These are phyloP conservation scores for Limonium bicolor DNA, from an alignment of 148 eudicot species.

Conservation along the genomic window DNA sequence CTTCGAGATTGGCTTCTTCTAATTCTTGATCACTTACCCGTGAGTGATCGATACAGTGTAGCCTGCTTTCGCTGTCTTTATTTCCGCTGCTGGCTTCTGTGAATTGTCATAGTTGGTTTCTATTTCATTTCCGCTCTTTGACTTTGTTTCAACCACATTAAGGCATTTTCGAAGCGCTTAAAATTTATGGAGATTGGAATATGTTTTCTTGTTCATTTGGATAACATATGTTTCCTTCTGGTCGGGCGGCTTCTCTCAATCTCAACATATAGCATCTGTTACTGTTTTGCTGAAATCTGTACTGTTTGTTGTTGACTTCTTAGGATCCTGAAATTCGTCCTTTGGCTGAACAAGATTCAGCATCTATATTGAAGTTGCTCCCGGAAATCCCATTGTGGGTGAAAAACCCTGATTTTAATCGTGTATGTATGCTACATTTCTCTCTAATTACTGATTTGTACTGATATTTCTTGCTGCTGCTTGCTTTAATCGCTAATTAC, in stretches of 20 bases:
- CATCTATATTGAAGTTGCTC: conserved; percentile 34
- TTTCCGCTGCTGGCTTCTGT: too few species aligned
- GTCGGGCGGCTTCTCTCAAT: too few species aligned
- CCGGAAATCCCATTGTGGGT: conserved; percentile 93
- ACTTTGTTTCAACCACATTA: too few species aligned
- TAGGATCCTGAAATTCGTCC: conserved; percentile 78
- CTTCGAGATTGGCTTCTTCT: too few species aligned
- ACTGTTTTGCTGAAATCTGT: too few species aligned
- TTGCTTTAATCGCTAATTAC: background rate
- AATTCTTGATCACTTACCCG: too few species aligned
- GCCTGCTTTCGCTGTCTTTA: background rate
- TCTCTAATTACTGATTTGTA: background rate
- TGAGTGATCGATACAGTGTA: too few species aligned
- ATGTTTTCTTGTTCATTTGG: background rate
- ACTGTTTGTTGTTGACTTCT: conserved; percentile 2
- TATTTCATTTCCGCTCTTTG: too few species aligned
- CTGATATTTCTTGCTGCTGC: background rate
- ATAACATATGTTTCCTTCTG: background rate
- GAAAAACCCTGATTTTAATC: conserved; percentile 84
- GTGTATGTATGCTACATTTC: conserved; percentile 25
- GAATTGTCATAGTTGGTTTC: too few species aligned
- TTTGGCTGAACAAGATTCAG: conserved; percentile 51
- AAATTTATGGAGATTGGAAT: background rate
- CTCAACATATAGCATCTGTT: too few species aligned
- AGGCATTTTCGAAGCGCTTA: too few species aligned